Evolutionary conservation across 1,139 yeast species (phyloP), one percentile per base, ranked within the genome.

Genomic region (Candida pseudoviswanathii): DNA sequence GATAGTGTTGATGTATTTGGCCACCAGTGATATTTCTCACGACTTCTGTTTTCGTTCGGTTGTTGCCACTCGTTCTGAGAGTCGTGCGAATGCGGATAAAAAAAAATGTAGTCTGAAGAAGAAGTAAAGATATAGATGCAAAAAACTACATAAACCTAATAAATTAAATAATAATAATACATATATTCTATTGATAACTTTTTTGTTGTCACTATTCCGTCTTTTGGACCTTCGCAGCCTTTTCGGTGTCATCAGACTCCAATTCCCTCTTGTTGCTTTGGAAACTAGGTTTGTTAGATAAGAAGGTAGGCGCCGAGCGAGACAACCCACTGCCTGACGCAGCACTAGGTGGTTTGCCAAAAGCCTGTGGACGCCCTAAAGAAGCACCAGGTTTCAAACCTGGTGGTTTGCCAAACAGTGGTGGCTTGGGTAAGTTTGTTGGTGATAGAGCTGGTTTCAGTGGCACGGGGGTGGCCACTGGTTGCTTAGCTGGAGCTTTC

Each of bases 221-320:
- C 27, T 41, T 41, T 24, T 32, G 38, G 33, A 41, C 25, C 30
- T 41, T 41, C 10, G 34, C 24, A 24, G 44, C 44, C 24, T 46
- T 45, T 6, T 44, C 49, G 7, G 42, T 16, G 8, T 50, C 53
- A 10, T 48, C 48, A 37, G 43, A 44, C 30, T 55, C 58, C 11
- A 51, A 38, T 41, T 57, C 62, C 41, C 59, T 53, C 41, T 59
- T 59, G 7, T 34, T 41, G 29, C 39, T 41, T 22, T 43, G 34
- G 38, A 45, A 57, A 29, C 58, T 54, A 2, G 69, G 69, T 51
- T 69, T 70, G 42, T 64, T 68, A 8, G 74, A 63, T 11, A 67
- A 52, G 48, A 69, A 70, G 48, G 65, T 72, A 10, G 75, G 74
- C 24, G 49, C 22, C 21, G 75, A 72, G 44, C 65, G 63, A 2